Base-by-base conservation (phyloP, 495 filamentous ascomycete genomes). In the Penicillium bialowiezense region DNA sequence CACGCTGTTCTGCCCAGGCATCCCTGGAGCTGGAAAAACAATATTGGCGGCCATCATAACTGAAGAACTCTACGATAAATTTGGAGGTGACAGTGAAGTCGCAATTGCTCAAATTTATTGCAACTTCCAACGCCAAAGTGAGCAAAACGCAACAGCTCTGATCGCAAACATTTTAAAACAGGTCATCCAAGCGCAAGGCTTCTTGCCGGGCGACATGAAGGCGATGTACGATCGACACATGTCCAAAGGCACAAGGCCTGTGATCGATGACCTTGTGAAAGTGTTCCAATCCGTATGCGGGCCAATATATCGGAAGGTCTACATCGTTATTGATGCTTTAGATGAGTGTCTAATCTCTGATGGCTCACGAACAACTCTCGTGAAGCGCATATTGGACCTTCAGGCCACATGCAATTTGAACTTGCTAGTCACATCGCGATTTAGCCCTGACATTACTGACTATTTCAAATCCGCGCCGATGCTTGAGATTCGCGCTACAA, bases 1-100 rank as follows among this genome's bases (percentile, higher is more conserved):
- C 31, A 74, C 55, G 0, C 50, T 78, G 2, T 76, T 71, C 47
- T 82, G 71, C 46, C 61, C 65, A 1, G 77, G 77, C 0, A 71
- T 74, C 15, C 65, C 59, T 1, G 68, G 73, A 29, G 64, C 62
- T 0, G 70, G 72, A 3, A 75, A 75, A 56, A 73, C 72, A 18
- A 65, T 73, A 3, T 47, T 67, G 3, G 51, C 63, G 12, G 65
- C 72, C 5, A 62, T 60, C 28, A 59, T 76, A 1, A 50, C 75
- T 9, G 45, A 72, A 6, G 7, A 70, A 12, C 55, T 72, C 1
- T 8, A 32, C 1, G 43, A 37, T 1, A 44, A 7, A 1, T 63
- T 61, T 43, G 12, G 7, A 9, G 13, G 51, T 32, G 50, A 63
- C 7, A 7, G 3, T 0, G 43, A 45, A 18, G 51, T 69, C 18